These are phyloP conservation scores for Suhomyces vadensis DNA, from an alignment of 805 yeast species.

Conservation along the genomic window DNA sequence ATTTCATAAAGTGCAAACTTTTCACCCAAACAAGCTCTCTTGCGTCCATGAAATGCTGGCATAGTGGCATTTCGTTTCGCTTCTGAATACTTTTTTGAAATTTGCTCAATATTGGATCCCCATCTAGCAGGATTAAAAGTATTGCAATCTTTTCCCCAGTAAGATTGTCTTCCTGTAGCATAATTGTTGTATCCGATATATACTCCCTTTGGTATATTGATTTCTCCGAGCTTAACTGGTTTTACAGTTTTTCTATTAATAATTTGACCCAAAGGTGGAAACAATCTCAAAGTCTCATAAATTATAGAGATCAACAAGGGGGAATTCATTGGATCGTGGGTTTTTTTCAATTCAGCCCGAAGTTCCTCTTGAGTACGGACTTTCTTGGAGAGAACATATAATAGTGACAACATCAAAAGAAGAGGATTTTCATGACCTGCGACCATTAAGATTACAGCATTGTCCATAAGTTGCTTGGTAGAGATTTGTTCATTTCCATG, in stretches of 20 bases:
- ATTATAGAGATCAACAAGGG: conserved; percentile 37
- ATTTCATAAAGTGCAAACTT: conserved; percentile 52
- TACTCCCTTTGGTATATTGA: conserved; percentile 48
- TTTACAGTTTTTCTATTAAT: conserved; percentile 49
- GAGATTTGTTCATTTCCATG: conserved; percentile 37
- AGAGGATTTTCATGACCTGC: conserved; percentile 71
- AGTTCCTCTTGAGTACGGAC: conserved; percentile 32
- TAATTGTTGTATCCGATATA: conserved; percentile 59
- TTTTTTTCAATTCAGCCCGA: conserved; percentile 18
- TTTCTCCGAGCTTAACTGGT: conserved; percentile 41
- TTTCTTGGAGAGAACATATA: conserved; percentile 49
- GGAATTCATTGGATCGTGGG: conserved; percentile 1
- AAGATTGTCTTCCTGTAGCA: conserved; percentile 48
- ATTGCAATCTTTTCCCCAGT: conserved; percentile 49
- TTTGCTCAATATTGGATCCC: conserved; percentile 44
- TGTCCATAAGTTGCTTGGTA: conserved; percentile 51
- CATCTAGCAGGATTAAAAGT: conserved; percentile 51
- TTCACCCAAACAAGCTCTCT: conserved; percentile 62
- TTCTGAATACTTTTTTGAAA: conserved; percentile 38
- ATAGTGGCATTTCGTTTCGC: conserved; percentile 48
- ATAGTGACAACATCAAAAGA: conserved; percentile 46
- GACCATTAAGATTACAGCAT: conserved; percentile 53
- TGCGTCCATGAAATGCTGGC: conserved; percentile 61
- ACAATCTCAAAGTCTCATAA: conserved; percentile 50
- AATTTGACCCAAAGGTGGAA: conserved; percentile 59